Evolutionary conservation across 768 basidiomycete genomes (phyloP), one percentile per base, ranked within the genome.

Genomic region (Boletus pseudo-olivaceus): DNA sequence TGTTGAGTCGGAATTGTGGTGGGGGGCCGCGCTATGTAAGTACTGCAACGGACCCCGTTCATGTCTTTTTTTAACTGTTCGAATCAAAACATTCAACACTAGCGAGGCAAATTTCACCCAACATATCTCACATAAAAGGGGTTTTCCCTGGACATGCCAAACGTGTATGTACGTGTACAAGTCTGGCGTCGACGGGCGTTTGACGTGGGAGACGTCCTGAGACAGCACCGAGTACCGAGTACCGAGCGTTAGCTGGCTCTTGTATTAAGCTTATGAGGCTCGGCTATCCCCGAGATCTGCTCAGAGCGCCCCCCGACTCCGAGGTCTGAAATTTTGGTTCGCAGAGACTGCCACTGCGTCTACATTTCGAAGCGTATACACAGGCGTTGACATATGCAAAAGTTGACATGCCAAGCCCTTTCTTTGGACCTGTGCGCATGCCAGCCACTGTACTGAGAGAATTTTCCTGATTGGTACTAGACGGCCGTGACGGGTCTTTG

Each of bases 131-230:
- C n/a, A 17, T 34, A 3, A 47, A 29, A 11, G 7, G 35, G 47
- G 34, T 3, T 45, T 20, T 17, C 32, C 14, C 14, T 20, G 38
- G 26, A 38, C 15, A 23, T 17, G 47, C 34, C 23, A 38, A 41
- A n/a, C 10, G 26, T 23, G 23, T 23, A 23, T n/a, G 9, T 20
- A 14, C 19, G 15, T n/a, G 11, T 29, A 29, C 47, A n/a, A 48
- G 17, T 33, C 44, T 47, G 3, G n/a, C 12, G 20, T 20, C 34
- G 14, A 33, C 32, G 23, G 33, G 19, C 23, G 10, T 54, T 42
- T 54, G 41, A 37, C 40, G 53, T 54, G 51, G 38, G 51, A 53
- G 26, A 30, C 8, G 14, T 19, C 47, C 27, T 20, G 26, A 38
- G 30, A 19, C 47, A 5, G 1, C 23, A 15, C 9, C 3, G 35